Conservation (phyloP, 768 basidiomycete genomes). For the Coprinellus micaceus region DNA sequence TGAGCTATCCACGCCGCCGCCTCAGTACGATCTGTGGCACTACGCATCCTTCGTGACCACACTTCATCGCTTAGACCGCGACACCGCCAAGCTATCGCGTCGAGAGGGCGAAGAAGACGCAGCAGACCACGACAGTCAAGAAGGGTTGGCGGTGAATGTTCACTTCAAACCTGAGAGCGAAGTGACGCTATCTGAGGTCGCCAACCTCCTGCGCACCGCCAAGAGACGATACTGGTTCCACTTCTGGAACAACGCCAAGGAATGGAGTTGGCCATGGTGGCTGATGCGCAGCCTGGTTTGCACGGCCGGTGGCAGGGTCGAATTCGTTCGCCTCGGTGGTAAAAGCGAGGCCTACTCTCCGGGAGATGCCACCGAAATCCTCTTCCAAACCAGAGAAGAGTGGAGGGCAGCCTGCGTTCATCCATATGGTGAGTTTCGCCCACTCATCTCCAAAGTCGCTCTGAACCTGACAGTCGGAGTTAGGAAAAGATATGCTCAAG, state of each 20-base stretch:
- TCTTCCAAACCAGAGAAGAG: neutral
- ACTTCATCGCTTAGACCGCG: neutral
- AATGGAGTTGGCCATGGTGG: neutral
- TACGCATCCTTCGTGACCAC: neutral
- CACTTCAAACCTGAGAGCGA: neutral
- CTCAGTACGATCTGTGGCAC: neutral
- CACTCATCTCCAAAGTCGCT: neutral
- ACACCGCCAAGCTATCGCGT: neutral
- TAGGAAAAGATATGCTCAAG: neutral
- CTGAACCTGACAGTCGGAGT: neutral
- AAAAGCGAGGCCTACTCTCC: neutral
- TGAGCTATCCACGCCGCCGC: neutral
- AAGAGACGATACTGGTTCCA: neutral
- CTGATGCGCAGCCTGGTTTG: neutral
- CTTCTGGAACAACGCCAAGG: neutral
- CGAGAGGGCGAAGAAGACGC: neutral
- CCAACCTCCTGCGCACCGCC: neutral
- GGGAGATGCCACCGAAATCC: neutral
- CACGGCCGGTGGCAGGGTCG: neutral
- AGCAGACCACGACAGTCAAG: neutral
- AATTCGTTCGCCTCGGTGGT: neutral
- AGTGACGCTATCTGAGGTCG: neutral
- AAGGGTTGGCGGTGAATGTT: neutral
- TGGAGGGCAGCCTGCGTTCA: neutral
- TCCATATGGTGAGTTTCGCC: neutral